Conservation (phyloP, 2,329 filamentous ascomycete species). For the Penicillium digitatum region DNA sequence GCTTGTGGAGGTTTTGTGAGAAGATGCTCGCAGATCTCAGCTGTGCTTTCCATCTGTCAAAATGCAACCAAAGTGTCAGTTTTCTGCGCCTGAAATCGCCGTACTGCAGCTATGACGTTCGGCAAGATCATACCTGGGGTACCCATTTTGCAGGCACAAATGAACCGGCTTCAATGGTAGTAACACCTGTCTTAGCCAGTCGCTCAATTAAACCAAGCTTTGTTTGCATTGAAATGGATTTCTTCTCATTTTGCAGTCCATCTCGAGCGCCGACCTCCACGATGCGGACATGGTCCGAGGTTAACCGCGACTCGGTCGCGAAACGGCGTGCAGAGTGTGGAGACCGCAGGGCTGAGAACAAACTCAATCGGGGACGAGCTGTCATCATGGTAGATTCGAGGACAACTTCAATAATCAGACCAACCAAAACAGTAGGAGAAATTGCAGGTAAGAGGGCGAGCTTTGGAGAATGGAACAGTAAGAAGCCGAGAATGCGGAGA, state of each 20-base stretch:
- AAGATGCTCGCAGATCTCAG: slow-evolving; percentile 56
- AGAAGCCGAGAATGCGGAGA: slow-evolving; percentile 31
- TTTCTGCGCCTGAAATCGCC: background rate
- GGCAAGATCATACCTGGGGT: slow-evolving; percentile 44
- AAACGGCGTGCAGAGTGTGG: slow-evolving; percentile 27
- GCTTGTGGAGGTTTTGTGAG: slow-evolving; percentile 50
- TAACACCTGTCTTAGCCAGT: slow-evolving; percentile 48
- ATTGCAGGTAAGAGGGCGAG: background rate
- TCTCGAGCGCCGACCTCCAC: slow-evolving; percentile 54
- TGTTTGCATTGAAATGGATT: slow-evolving; percentile 45
- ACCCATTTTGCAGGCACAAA: slow-evolving; percentile 55
- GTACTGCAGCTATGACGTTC: background rate
- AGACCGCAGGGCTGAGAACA: slow-evolving; percentile 29
- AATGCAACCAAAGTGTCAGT: background rate
- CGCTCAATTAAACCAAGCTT: slow-evolving; percentile 50
- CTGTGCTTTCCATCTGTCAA: slow-evolving; percentile 60
- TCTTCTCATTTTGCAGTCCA: slow-evolving; percentile 53
- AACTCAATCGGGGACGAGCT: slow-evolving; percentile 24
- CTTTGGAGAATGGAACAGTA: slow-evolving; percentile 6
- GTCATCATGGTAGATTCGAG: slow-evolving; percentile 17
- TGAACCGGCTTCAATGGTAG: slow-evolving; percentile 51
- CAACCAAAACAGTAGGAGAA: background rate
- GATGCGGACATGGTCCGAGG: slow-evolving; percentile 50
- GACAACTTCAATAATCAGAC: background rate
- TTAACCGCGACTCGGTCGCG: slow-evolving; percentile 41